A percentile compares a stretch with the other conserved stretches of the same genome.
Conservation (phyloP, 2,329 filamentous ascomycete species). For the Madurella fahalii region DNA sequence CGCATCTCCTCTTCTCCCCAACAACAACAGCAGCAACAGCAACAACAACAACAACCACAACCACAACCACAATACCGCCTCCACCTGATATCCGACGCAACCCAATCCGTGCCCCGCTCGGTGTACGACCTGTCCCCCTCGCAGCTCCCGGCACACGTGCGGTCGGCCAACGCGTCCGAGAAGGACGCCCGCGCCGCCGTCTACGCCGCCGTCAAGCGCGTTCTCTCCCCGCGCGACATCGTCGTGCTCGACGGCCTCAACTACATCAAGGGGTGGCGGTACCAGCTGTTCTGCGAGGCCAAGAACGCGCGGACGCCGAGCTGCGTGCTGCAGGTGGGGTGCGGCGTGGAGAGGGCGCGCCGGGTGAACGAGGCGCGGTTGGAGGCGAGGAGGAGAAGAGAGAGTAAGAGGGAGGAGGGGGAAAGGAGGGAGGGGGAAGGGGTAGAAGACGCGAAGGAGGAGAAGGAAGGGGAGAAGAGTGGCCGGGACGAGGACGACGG, state of each 20-base stretch:
- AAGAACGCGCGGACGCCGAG: constrained; percentile 73
- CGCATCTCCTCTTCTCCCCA: constrained; percentile 45
- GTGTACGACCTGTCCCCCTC: constrained; percentile 64
- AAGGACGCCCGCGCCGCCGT: constrained; percentile 76
- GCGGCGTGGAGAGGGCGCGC: constrained; percentile 47
- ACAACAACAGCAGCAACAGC: constrained; percentile 19
- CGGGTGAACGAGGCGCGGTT: constrained; percentile 59
- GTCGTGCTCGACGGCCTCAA: constrained; percentile 77
- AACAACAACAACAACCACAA: constrained; percentile 12
- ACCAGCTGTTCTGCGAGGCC: constrained; percentile 80
- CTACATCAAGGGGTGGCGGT: constrained; percentile 88
- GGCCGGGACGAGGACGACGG: background rate
- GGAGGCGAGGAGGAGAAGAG: constrained; percentile 23
- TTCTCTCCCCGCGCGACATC: constrained; percentile 67
- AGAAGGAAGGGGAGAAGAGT: too few relatives aligned
- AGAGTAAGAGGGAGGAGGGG: constrained; percentile 2
- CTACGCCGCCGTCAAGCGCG: constrained; percentile 74
- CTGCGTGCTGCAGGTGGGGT: constrained; percentile 67
- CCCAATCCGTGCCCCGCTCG: constrained; percentile 62
- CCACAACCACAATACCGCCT: constrained; percentile 53
- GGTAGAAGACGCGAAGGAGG: background rate
- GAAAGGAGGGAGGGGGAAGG: constrained; percentile 21
- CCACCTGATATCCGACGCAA: constrained; percentile 70
- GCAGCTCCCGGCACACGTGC: constrained; percentile 52
- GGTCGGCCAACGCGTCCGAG: constrained; percentile 69